A percentile compares a stretch with the other conserved stretches of the same genome.
These are phyloP conservation scores for Collybia mongolica DNA, from an alignment of 768 basidiomycete species.

Conservation along the genomic window DNA sequence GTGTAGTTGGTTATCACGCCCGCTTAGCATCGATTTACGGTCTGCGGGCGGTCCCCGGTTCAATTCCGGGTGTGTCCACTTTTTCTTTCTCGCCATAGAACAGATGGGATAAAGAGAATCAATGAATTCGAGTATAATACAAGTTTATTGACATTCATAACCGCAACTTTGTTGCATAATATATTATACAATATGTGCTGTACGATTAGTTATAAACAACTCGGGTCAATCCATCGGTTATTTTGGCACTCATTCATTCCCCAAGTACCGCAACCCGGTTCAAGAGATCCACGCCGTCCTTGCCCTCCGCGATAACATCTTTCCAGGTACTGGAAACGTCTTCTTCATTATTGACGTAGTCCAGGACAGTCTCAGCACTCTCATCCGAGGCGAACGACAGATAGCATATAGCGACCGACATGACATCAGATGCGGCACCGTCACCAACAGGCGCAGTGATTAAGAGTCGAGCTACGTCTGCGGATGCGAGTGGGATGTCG, in stretches of 20 bases:
- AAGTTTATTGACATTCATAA: too few species aligned
- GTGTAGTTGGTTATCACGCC: slow-evolving; percentile 33
- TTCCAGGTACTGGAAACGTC: slow-evolving; percentile 18
- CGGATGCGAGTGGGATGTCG: slow-evolving; percentile 1
- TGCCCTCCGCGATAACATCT: slow-evolving; percentile 13
- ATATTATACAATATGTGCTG: too few species aligned
- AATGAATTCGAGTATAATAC: too few species aligned
- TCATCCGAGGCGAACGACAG: slow-evolving; percentile 21
- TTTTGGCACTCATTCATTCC: neutral
- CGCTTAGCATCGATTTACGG: slow-evolving; percentile 22
- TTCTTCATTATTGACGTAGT: slow-evolving; percentile 18
- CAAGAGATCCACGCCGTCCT: slow-evolving; percentile 14
- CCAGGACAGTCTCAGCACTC: slow-evolving; percentile 15
- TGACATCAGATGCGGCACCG: slow-evolving; percentile 19
- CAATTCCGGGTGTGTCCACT: slow-evolving; percentile 28
- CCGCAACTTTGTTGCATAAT: too few species aligned
- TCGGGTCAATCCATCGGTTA: too few species aligned
- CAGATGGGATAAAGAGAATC: too few species aligned
- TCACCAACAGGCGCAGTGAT: slow-evolving; percentile 18
- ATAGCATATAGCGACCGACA: slow-evolving; percentile 22
- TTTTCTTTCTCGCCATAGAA: slow-evolving; percentile 1
- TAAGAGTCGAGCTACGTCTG: slow-evolving; percentile 17
- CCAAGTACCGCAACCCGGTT: slow-evolving; percentile 12
- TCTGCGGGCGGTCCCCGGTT: slow-evolving; percentile 27
- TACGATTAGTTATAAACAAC: too few species aligned